These are phyloP conservation scores for Russula brevipes DNA, from an alignment of 768 basidiomycete species.

Conservation along the genomic window DNA sequence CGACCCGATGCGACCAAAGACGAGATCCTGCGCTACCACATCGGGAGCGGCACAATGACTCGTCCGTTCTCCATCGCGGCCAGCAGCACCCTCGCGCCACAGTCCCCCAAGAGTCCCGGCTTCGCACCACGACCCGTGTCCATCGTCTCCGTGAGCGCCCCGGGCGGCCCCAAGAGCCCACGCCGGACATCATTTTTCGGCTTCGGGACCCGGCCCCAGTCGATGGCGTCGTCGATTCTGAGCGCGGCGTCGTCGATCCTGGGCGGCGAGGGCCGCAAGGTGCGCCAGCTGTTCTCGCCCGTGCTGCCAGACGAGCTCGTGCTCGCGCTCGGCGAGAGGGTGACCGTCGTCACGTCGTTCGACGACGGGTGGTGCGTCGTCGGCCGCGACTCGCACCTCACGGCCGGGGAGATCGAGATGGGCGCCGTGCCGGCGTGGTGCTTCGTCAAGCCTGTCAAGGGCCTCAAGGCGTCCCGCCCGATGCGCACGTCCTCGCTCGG, in stretches of 20 bases:
- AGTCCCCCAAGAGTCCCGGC: background rate
- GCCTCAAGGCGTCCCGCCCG: constrained; percentile 56
- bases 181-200: constrained; percentile 12
- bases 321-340: constrained; percentile 50
- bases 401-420: constrained; percentile 48
- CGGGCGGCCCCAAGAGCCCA: background rate
- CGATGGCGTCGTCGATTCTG: constrained; percentile 13
- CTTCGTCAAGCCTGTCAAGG: constrained; percentile 60
- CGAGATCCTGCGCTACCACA: constrained; percentile 43
- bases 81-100: constrained; percentile 28
- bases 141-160: constrained; percentile 12
- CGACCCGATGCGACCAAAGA: constrained; percentile 36
- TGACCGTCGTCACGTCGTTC: constrained; percentile 58
- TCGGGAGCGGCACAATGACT: constrained; percentile 40
- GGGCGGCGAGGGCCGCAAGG: constrained; percentile 39
- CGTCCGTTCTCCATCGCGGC: constrained; percentile 40
- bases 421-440: constrained; percentile 76
- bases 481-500: constrained; percentile 60
- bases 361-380: constrained; percentile 82
- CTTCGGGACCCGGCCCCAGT: constrained; percentile 24
- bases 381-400: constrained; percentile 43
- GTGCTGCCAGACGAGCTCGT: constrained; percentile 72
- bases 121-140: constrained; percentile 8
- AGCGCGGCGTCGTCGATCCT: constrained; percentile 13
- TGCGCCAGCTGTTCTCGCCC: constrained; percentile 61